Conservation (phyloP, 2,329 filamentous ascomycete genomes). For the Penicillium decumbens region DNA sequence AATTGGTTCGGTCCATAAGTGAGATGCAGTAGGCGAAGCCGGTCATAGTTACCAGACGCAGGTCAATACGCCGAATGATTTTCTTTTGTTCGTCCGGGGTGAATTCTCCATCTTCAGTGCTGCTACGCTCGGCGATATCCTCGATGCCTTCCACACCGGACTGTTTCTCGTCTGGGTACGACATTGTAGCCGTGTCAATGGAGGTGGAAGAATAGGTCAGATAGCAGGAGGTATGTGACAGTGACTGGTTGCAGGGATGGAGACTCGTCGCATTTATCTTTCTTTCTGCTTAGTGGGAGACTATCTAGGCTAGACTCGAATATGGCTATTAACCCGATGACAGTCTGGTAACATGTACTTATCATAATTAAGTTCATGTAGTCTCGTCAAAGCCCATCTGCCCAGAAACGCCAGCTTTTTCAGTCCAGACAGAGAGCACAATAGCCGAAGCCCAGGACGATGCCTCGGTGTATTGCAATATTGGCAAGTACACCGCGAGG, state of each 20-base stretch:
- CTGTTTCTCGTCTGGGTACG: constrained; percentile 15
- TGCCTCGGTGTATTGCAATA: not conserved
- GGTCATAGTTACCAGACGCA: constrained; percentile 57
- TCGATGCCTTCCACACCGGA: constrained; percentile 16
- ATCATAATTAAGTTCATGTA: not conserved
- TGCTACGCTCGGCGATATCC: constrained; percentile 10
- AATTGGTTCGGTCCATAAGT: constrained; percentile 74
- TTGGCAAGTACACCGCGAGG: not conserved
- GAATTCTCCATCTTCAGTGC: constrained; percentile 16
- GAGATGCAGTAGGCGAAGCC: constrained; percentile 68
- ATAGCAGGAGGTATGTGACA: too few species aligned
- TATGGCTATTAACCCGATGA: not conserved
- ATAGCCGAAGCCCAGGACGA: not conserved
- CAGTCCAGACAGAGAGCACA: not conserved
- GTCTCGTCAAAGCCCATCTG: not conserved
- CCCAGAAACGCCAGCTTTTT: not conserved
- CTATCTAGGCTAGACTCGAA: not conserved
- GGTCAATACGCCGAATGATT: constrained; percentile 67
- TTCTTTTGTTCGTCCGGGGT: constrained; percentile 55
- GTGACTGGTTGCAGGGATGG: not conserved
- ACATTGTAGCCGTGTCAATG: not conserved
- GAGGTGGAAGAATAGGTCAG: not conserved
- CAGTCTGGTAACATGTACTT: not conserved
- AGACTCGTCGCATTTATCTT: not conserved
- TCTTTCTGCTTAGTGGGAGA: not conserved